These are phyloP conservation scores for Fomitopsis pulvina DNA, from an alignment of 768 basidiomycete species.

Conservation along the genomic window DNA sequence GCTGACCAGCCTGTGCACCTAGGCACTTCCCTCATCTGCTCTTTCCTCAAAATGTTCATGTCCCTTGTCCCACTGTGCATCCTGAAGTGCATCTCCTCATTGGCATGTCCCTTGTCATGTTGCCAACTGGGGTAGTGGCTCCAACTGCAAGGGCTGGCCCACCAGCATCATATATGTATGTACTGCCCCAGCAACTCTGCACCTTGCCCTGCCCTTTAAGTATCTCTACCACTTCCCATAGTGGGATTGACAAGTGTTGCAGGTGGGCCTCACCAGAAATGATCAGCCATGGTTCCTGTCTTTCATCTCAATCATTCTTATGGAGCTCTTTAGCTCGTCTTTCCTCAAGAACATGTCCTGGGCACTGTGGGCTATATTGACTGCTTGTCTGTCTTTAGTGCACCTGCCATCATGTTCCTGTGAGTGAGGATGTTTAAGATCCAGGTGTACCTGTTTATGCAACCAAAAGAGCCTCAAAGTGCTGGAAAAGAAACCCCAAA, in stretches of 20 bases:
- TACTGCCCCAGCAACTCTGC: conserved; percentile 70
- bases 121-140: conserved; percentile 80
- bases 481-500: too few relatives aligned
- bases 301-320: conserved; percentile 68
- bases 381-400: conserved; percentile 50
- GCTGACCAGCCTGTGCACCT: background rate
- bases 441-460: conserved; percentile 62
- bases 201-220: conserved; percentile 59
- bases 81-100: conserved; percentile 65
- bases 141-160: conserved; percentile 57
- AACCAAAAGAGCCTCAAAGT: too few relatives aligned
- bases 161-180: conserved; percentile 55
- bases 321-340: conserved; percentile 78
- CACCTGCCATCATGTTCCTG: conserved; percentile 77
- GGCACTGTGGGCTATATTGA: conserved; percentile 78
- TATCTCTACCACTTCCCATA: conserved; percentile 3
- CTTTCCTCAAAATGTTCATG: conserved; percentile 74
- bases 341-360: conserved; percentile 76
- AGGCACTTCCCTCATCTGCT: conserved; percentile 75
- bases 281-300: conserved; percentile 85
- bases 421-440: conserved; percentile 81
- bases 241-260: background rate
- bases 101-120: conserved; percentile 70
- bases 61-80: conserved; percentile 64
- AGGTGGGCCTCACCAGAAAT: conserved; percentile 81